These are phyloP conservation scores for Tieghemostelium lacteum DNA, from an alignment of 78 protist genomes.

Conservation along the genomic window DNA sequence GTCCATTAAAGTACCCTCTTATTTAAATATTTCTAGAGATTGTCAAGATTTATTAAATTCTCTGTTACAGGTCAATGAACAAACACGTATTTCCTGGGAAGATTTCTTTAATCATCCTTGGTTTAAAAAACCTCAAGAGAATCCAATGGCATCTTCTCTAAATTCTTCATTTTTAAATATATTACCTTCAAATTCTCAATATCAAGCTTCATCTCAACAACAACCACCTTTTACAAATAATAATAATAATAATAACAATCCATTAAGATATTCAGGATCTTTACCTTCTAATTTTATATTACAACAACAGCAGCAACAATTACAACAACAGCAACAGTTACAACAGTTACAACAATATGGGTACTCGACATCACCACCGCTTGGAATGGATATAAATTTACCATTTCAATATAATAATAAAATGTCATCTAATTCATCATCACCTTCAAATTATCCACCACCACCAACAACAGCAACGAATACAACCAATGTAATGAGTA, in stretches of 20 bases:
- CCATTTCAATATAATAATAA: conserved; percentile 10
- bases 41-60: conserved; percentile 63
- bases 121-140: too few species aligned
- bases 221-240: background rate
- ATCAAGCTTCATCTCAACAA: background rate
- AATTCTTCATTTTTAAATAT: background rate
- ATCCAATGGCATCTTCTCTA: background rate
- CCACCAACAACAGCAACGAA: too few species aligned
- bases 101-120: conserved; percentile 74
- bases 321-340: too few species aligned
- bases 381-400: too few species aligned
- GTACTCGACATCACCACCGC: too few species aligned
- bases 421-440: background rate
- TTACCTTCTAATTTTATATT: background rate
- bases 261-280: background rate
- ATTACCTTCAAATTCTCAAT: background rate
- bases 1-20: conserved; percentile 1
- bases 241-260: background rate
- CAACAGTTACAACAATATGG: too few species aligned
- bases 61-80: conserved; percentile 59
- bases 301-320: background rate
- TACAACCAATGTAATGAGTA: background rate
- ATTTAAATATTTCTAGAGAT: background rate
- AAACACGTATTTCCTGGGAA: conserved; percentile 72
- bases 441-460: conserved; percentile 21